Percentiles rank a stretch among this genome's conserved stretches.
Conservation (phyloP, 257 asterid genomes). For the Rauvolfia tetraphylla region DNA sequence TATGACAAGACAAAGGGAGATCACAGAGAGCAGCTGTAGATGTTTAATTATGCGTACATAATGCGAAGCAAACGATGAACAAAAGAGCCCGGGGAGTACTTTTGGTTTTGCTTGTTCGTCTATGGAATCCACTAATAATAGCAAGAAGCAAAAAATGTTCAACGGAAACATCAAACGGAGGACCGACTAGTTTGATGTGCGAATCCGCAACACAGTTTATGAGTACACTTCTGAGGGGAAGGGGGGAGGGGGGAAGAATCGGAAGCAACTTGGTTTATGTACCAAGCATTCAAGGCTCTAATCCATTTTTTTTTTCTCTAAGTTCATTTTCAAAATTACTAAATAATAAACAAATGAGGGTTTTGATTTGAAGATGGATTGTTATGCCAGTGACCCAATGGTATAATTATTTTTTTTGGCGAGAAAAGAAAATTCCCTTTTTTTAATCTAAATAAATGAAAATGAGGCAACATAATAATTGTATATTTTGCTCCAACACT, state of each 20-base stretch:
- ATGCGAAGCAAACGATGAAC: conserved; percentile 11
- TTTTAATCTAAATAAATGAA: too few species aligned
- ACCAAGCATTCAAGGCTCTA: not conserved
- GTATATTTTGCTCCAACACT: too few species aligned
- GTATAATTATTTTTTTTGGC: too few species aligned
- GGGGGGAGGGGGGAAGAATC: too few species aligned
- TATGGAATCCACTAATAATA: not conserved
- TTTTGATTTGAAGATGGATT: too few species aligned
- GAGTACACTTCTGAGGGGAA: too few species aligned
- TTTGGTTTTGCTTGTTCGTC: conserved; percentile 7
- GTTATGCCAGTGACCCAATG: too few species aligned
- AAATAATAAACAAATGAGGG: too few species aligned
- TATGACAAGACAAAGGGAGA: conserved; percentile 1
- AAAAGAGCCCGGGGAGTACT: conserved; percentile 5
- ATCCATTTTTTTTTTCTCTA: too few species aligned
- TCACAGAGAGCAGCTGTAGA: not conserved
- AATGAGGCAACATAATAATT: too few species aligned
- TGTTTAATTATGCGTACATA: not conserved
- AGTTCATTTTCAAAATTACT: not conserved
- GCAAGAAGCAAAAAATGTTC: not conserved
- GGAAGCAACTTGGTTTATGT: not conserved
- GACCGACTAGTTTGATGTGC: not conserved
- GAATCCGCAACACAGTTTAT: not conserved
- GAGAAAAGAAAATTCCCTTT: too few species aligned
- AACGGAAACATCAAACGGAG: not conserved